phyloP scores from a whole-genome alignment of 345 rosid species.

The Dipteronia dyeriana region DNA sequence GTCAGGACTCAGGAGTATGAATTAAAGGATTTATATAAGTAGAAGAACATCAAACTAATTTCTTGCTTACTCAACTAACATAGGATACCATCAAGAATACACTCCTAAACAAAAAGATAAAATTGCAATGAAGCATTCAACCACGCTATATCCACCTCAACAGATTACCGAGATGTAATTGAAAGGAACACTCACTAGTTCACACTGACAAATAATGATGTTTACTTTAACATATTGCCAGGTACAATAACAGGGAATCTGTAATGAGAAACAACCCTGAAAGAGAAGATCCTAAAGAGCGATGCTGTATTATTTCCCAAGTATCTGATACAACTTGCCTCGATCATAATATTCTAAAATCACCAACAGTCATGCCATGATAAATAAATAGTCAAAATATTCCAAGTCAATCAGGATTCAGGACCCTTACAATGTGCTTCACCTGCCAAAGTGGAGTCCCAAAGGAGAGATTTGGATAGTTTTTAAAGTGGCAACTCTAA shows the following conservation, averaged over 20 bases:
- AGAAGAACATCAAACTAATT: not conserved
- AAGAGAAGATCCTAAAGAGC: not conserved
- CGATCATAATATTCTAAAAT: not conserved
- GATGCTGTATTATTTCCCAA: not conserved
- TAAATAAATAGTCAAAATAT: not conserved
- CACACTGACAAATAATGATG: not conserved
- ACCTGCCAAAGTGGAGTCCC: not conserved
- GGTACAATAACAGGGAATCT: not conserved
- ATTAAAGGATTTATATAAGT: not conserved
- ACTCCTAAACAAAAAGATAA: not conserved
- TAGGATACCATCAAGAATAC: no score
- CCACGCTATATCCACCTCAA: not conserved
- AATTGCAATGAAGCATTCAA: not conserved
- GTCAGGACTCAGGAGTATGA: no score
- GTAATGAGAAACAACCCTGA: not conserved
- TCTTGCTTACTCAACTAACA: not conserved
- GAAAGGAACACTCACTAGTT: not conserved
- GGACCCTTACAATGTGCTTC: not conserved
- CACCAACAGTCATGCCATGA: not conserved
- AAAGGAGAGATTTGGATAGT: not conserved
- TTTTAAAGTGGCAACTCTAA: not conserved
- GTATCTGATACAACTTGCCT: not conserved
- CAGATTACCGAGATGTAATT: not conserved
- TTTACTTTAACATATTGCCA: not conserved
- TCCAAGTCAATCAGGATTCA: not conserved